phyloP scores from a whole-genome alignment of 495 filamentous ascomycete genomes.

The Chaetomium fimeti region DNA sequence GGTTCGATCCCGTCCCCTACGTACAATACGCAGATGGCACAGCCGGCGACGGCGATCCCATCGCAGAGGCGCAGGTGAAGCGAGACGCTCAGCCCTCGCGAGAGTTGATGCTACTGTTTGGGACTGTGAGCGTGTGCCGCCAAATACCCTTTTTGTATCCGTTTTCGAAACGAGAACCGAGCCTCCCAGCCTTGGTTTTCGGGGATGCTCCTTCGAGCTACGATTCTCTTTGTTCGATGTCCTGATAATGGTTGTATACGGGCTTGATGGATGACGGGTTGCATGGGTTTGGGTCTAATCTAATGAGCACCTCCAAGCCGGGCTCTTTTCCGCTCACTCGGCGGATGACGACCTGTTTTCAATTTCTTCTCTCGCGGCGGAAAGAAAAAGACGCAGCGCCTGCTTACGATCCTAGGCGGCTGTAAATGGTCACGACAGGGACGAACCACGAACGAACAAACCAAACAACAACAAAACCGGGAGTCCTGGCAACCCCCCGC shows the following conservation, averaged over 20 bases:
- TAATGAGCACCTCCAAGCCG: constrained; percentile 6
- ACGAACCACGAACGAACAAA: constrained; percentile 7
- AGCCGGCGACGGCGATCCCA: constrained; percentile 43
- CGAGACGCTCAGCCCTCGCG: background rate
- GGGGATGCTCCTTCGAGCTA: constrained; percentile 33
- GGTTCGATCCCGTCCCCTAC: constrained; percentile 44
- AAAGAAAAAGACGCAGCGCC: constrained; percentile 21
- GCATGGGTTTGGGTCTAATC: constrained; percentile 24
- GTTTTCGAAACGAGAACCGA: constrained; percentile 26
- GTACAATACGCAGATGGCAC: constrained; percentile 49
- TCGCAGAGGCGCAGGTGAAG: constrained; percentile 35
- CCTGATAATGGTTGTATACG: constrained; percentile 42
- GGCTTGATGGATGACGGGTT: constrained; percentile 34
- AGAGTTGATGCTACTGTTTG: background rate
- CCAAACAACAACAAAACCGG: background rate
- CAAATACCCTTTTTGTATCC: constrained; percentile 37
- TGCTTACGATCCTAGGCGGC: constrained; percentile 29
- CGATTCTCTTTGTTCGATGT: constrained; percentile 29
- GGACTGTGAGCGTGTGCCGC: background rate
- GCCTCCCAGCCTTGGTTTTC: constrained; percentile 1
- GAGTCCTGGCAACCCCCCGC: background rate
- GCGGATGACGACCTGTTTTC: constrained; percentile 25
- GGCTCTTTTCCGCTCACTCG: constrained; percentile 16
- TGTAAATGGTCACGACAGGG: constrained; percentile 9
- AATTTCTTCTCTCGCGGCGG: constrained; percentile 3